Evolutionary conservation across 1,284 basidiomycete genomes (phyloP), one percentile per base, ranked within the genome.

Genomic region (Cutaneotrichosporon cutaneum): DNA sequence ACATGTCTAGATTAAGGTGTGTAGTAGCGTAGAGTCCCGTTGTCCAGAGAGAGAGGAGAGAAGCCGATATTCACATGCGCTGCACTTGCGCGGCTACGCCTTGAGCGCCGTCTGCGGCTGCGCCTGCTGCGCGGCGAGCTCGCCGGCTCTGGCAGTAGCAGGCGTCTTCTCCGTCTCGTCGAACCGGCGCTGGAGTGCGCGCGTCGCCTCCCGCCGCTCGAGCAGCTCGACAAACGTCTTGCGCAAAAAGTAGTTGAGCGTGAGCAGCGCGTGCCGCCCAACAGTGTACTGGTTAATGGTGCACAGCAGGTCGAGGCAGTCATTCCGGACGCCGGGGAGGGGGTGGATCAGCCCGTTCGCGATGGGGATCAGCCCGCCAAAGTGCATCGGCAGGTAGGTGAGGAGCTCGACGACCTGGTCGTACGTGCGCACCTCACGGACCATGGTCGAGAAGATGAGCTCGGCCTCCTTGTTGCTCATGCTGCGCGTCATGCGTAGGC

Each of bases 331-430:
- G 11, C 80, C 74, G 65, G 88, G 84, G 39, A 84, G 84, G 45
- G 91, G 90, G 79, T 98, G 94, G 79, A 97, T 93, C 4, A 98
- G 82, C 1, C 92, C 90, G 76, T 94, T 92, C 24, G 88, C 88
- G 27, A 99, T 81, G 13, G 92, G 90, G 27, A 90, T 81, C 44
- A 98, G 81, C 0, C 95, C 95, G 42, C 92, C 91, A 7, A 84
- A 82, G 70, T 94, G 89, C 2, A 88, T 85, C 7, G 94, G 88
- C 35, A 89, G 78, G 61, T 85, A 82, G 1, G 93, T 85, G 22
- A 97, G 81, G 13, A 97, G 82, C 93, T 98, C 93, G 6, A 91
- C 84, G 3, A 94, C 88, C 79, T 96, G 90, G 58, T 94, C 90
- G 71, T 95, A 92, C 0, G 86, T 84, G 65, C 84, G 85, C 39